phyloP scores from a whole-genome alignment of 108 stramenopile genomes.

The Fragilaria crotonensis region DNA sequence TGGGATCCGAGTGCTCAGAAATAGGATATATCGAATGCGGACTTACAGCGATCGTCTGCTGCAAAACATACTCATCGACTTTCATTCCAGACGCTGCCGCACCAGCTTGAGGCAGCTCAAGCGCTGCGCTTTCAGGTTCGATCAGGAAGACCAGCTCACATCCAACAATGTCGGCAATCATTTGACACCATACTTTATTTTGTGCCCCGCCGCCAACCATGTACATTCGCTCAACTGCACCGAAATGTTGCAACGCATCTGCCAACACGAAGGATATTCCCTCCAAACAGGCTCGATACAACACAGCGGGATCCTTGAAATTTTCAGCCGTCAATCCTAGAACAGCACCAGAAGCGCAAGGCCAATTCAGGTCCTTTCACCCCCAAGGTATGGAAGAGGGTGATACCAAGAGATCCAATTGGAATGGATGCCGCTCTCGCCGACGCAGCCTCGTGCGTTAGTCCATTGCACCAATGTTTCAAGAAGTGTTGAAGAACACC shows the following conservation, averaged over 20 bases:
- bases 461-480: constrained; percentile 1
- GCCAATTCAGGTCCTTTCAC: constrained; percentile 18
- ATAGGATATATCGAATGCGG: too few relatives aligned
- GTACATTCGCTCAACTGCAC: neutral
- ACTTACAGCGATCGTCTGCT: too few relatives aligned
- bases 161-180: constrained; percentile 14
- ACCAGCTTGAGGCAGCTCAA: constrained; percentile 22
- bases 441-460: constrained; percentile 11
- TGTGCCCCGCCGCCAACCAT: constrained; percentile 18
- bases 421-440: neutral
- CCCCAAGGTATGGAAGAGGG: constrained; percentile 15
- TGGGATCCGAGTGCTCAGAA: too few relatives aligned
- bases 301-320: constrained; percentile 7
- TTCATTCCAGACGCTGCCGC: constrained; percentile 12
- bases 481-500: constrained; percentile 14
- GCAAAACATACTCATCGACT: too few relatives aligned
- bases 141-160: constrained; percentile 4
- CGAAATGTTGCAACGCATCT: constrained; percentile 7
- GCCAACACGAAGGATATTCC: constrained; percentile 12
- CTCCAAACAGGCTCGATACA: constrained; percentile 13
- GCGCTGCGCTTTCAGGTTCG: constrained; percentile 15
- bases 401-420: constrained; percentile 14
- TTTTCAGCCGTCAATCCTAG: constrained; percentile 12
- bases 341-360: constrained; percentile 11
- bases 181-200: constrained; percentile 19